Evolutionary conservation across 768 basidiomycete species (phyloP).

Genomic region (Rubroboletus pulcherrimus): DNA sequence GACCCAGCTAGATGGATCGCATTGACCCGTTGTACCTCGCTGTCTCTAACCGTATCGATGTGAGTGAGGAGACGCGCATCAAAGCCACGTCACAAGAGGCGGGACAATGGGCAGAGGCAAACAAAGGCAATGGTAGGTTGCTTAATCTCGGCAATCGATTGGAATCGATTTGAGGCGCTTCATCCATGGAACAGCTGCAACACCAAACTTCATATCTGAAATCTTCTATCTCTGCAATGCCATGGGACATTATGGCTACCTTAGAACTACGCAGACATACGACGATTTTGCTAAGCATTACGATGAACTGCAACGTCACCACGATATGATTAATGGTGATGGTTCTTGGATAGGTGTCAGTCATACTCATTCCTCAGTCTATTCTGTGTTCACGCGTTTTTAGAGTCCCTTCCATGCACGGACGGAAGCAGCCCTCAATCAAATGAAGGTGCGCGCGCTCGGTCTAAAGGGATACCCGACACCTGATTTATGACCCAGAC

Average conservation of each 20-base stretch:
- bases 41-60: constrained; percentile 64
- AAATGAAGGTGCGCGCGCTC: constrained; percentile 57
- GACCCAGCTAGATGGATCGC: constrained; percentile 67
- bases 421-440: constrained; percentile 71
- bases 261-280: constrained; percentile 74
- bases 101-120: constrained; percentile 59
- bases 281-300: constrained; percentile 70
- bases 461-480: neutral
- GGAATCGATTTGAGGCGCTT: neutral
- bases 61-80: constrained; percentile 89
- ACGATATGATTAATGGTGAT: constrained; percentile 73
- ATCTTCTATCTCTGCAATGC: constrained; percentile 88
- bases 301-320: constrained; percentile 72
- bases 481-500: constrained; percentile 36
- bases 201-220: constrained; percentile 92
- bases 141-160: neutral
- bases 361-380: constrained; percentile 2
- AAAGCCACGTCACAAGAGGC: constrained; percentile 90
- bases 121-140: constrained; percentile 44
- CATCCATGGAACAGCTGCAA: constrained; percentile 39
- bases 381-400: neutral
- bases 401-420: constrained; percentile 74
- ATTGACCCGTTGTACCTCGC: constrained; percentile 84
- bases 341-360: constrained; percentile 81
- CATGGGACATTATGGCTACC: constrained; percentile 85